A percentile compares a stretch with the other conserved stretches of the same genome.
These are phyloP conservation scores for Pelargonium cotyledonis DNA, from an alignment of 441 rosid genomes.

Conservation along the genomic window DNA sequence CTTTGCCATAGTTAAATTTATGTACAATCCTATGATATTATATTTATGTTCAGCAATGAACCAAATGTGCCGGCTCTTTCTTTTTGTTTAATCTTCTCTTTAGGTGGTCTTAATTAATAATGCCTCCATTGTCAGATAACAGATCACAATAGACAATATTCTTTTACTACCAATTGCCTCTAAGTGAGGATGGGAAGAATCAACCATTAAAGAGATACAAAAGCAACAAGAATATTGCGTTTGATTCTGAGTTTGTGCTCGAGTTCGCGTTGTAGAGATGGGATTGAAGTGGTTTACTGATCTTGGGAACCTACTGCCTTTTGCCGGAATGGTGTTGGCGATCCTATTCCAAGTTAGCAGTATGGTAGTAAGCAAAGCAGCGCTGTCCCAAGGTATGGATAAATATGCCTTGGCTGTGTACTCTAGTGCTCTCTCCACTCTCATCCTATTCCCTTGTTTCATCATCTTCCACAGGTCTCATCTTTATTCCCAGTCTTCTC, in stretches of 20 bases:
- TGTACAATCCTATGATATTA: too few relatives aligned
- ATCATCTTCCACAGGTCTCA: constrained; percentile 45
- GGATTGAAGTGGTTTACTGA: constrained; percentile 14
- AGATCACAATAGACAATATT: too few relatives aligned
- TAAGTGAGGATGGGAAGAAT: too few relatives aligned
- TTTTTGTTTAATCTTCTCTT: too few relatives aligned
- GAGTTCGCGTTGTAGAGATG: constrained; percentile 9
- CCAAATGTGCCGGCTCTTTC: too few relatives aligned
- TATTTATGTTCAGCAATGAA: too few relatives aligned
- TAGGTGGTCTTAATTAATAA: too few relatives aligned
- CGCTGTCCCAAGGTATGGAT: constrained; percentile 50
- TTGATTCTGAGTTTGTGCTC: neutral
- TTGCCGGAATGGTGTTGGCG: constrained; percentile 51
- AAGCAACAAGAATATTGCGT: too few relatives aligned
- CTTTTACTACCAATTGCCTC: too few relatives aligned
- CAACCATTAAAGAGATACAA: too few relatives aligned
- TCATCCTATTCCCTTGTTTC: constrained; percentile 54
- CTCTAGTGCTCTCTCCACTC: constrained; percentile 47
- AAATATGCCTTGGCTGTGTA: constrained; percentile 66
- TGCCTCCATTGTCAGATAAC: too few relatives aligned
- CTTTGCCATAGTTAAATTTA: too few relatives aligned
- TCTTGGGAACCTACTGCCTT: constrained; percentile 23
- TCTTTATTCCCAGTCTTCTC: constrained; percentile 23
- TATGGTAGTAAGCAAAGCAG: constrained; percentile 63
- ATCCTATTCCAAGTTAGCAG: constrained; percentile 27